These are phyloP conservation scores for Pulveroboletus sp. DNA, from an alignment of 768 basidiomycete genomes.

Conservation along the genomic window DNA sequence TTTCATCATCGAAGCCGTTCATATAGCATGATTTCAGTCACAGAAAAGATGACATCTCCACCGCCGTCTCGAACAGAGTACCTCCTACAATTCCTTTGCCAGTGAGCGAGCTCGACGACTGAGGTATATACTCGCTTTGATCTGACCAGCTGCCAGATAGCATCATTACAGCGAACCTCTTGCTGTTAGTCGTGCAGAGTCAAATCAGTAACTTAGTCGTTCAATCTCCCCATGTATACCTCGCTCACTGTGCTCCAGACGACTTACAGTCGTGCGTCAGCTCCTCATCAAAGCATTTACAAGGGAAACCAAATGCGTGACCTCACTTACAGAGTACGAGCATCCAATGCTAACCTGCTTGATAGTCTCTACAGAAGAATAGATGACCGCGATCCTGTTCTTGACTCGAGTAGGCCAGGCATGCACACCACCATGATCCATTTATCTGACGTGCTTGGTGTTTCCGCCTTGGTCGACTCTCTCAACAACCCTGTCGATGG, in stretches of 20 bases:
- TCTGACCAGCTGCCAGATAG: conserved; percentile 43
- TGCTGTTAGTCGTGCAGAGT: conserved; percentile 35
- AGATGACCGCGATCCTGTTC: conserved; percentile 82
- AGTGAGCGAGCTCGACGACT: conserved; percentile 24
- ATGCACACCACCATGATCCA: conserved; percentile 77
- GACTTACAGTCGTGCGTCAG: conserved; percentile 46
- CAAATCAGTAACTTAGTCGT: conserved; percentile 40
- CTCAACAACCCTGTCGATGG: conserved; percentile 66
- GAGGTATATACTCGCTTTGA: neutral
- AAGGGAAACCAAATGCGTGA: conserved; percentile 62
- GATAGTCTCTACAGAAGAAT: conserved; percentile 77
- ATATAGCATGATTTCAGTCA: conserved; percentile 12
- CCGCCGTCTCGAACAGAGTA: conserved; percentile 42
- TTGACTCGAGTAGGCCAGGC: conserved; percentile 72
- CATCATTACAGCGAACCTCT: conserved; percentile 46
- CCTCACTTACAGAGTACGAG: neutral
- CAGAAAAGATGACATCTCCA: conserved; percentile 5
- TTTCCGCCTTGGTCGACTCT: conserved; percentile 73
- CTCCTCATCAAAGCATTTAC: conserved; percentile 64
- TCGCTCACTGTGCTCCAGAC: conserved; percentile 23
- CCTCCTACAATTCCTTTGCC: conserved; percentile 40
- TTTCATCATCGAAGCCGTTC: neutral
- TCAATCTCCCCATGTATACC: neutral
- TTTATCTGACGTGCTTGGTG: conserved; percentile 78
- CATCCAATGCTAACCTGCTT: neutral